These are phyloP conservation scores for Rhizopogon sp. DNA, from an alignment of 768 basidiomycete species.

Conservation along the genomic window DNA sequence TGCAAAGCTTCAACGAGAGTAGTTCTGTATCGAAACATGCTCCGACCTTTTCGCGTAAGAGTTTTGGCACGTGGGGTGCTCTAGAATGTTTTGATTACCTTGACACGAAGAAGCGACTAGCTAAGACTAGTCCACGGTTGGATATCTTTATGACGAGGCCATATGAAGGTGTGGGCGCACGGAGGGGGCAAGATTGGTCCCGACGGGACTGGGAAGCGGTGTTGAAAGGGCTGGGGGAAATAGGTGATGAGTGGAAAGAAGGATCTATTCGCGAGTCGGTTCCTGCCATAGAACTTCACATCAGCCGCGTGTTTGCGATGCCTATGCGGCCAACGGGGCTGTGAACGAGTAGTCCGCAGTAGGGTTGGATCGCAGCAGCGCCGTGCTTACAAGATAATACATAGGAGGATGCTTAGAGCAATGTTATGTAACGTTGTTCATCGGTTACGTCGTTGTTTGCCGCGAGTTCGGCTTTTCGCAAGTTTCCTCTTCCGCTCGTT, in stretches of 20 bases:
- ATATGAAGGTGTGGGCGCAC: conserved; percentile 43
- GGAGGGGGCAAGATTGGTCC: conserved; percentile 75
- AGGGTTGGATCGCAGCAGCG: background rate
- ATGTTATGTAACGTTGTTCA: background rate
- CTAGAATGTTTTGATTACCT: conserved; percentile 57
- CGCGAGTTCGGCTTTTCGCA: background rate
- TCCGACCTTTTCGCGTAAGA: conserved; percentile 40
- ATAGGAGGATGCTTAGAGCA: too few species aligned
- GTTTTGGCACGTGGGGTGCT: conserved; percentile 46
- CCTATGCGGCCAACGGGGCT: conserved; percentile 39
- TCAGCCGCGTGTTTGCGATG: conserved; percentile 42
- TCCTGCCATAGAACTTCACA: conserved; percentile 41
- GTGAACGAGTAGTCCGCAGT: background rate
- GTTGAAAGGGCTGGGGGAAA: conserved; percentile 37
- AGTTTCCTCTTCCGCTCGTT: conserved; percentile 1
- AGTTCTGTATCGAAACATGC: conserved; percentile 49
- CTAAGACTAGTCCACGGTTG: conserved; percentile 38
- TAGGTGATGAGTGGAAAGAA: conserved; percentile 53
- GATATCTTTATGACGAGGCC: conserved; percentile 49
- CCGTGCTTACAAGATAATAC: background rate
- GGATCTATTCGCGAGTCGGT: conserved; percentile 47
- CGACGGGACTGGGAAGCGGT: conserved; percentile 60
- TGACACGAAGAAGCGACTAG: conserved; percentile 30
- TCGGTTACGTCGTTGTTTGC: background rate
- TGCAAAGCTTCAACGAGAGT: conserved; percentile 29